Percentiles rank a stretch among this genome's conserved stretches.
Evolutionary conservation across 192 early-diverging fungal genomes (phyloP).

Genomic region (Entomortierella beljakovae): DNA sequence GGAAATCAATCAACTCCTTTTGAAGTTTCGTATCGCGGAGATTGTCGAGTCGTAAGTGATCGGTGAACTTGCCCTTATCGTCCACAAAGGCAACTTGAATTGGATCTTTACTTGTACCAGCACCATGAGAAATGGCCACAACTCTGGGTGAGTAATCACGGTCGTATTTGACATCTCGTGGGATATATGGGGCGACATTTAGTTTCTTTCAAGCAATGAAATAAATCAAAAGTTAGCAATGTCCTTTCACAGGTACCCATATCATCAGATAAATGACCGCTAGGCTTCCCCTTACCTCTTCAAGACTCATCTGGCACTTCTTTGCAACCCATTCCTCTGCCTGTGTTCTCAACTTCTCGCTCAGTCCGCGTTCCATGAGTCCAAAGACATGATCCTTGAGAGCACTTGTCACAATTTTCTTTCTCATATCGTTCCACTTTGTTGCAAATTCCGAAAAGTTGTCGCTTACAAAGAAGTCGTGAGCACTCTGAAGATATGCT

Average conservation of each 20-base stretch:
- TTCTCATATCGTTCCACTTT: constrained; percentile 84
- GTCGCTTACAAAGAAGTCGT: constrained; percentile 68
- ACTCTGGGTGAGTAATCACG: constrained; percentile 68
- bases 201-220: constrained; percentile 63
- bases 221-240: neutral
- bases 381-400: constrained; percentile 77
- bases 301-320: constrained; percentile 71
- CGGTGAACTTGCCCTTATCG: constrained; percentile 76
- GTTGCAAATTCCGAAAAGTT: constrained; percentile 67
- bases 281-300: constrained; percentile 50
- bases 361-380: constrained; percentile 77
- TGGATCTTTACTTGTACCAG: constrained; percentile 67
- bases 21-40: constrained; percentile 56
- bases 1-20: constrained; percentile 67
- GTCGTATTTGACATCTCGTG: constrained; percentile 55
- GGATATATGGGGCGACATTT: constrained; percentile 64
- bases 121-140: constrained; percentile 78
- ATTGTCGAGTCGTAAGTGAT: constrained; percentile 73
- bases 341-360: constrained; percentile 77
- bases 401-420: constrained; percentile 68
- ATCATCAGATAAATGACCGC: neutral
- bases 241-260: too few species aligned
- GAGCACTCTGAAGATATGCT: constrained; percentile 62
- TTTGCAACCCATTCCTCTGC: constrained; percentile 79
- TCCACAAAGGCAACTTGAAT: constrained; percentile 78